These are phyloP conservation scores for Rhodotorula mucilaginosa DNA, from an alignment of 1,284 basidiomycete genomes.

Conservation along the genomic window DNA sequence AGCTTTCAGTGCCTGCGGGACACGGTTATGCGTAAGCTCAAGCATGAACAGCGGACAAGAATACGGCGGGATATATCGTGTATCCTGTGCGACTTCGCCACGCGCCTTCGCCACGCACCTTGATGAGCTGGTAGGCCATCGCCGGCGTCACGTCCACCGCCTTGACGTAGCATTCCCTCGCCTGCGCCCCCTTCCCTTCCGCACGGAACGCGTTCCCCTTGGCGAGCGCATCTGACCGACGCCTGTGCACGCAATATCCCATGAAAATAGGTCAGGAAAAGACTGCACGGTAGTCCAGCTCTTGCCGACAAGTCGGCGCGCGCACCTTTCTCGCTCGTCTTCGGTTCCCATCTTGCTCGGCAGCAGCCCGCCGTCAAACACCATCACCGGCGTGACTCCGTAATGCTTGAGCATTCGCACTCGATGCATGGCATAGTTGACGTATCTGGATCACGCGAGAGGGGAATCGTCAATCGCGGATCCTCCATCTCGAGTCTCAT, in stretches of 20 bases:
- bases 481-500: too few relatives aligned
- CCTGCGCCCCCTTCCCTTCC: conserved; percentile 74
- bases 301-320: not conserved
- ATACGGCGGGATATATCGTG: too few relatives aligned
- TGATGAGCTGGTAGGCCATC: conserved; percentile 97
- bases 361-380: conserved; percentile 94
- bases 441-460: conserved; percentile 62
- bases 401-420: conserved; percentile 81
- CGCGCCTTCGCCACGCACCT: conserved; percentile 56
- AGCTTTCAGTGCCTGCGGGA: conserved; percentile 68
- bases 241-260: conserved; percentile 48
- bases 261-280: not conserved
- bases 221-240: conserved; percentile 63
- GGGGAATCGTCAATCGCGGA: too few relatives aligned
- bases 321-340: conserved; percentile 64
- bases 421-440: conserved; percentile 91
- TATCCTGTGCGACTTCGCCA: too few relatives aligned
- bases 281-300: too few relatives aligned
- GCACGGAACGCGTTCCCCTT: conserved; percentile 69
- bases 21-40: not conserved
- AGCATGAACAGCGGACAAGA: not conserved
- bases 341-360: conserved; percentile 93
- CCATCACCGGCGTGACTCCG: conserved; percentile 82
- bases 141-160: conserved; percentile 93
- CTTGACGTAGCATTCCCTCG: conserved; percentile 84